Conservation (phyloP, 495 filamentous ascomycete species). For the Annulohypoxylon nitens region DNA sequence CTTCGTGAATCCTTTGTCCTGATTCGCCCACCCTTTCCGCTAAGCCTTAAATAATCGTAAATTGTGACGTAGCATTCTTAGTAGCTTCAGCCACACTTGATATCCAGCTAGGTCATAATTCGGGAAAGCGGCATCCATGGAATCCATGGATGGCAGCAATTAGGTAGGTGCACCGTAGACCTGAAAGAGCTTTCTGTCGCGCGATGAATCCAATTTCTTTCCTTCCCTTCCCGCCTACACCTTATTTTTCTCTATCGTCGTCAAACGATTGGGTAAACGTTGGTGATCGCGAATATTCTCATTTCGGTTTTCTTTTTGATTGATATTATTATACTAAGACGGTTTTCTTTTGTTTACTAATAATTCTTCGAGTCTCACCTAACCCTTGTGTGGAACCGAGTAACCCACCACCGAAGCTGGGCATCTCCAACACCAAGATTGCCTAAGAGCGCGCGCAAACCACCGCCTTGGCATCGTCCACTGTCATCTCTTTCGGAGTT, state of each 20-base stretch:
- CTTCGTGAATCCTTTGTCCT: not conserved
- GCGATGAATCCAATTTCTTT: slow-evolving; percentile 6
- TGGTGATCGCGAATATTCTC: slow-evolving; percentile 2
- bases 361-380: slow-evolving; percentile 26
- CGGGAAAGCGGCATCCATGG: slow-evolving; percentile 5
- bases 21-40: slow-evolving; percentile 11
- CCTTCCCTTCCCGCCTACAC: slow-evolving; percentile 1
- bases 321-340: slow-evolving; percentile 24
- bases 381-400: slow-evolving; percentile 31
- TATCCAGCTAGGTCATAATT: slow-evolving; percentile 8
- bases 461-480: slow-evolving; percentile 49
- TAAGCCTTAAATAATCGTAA: slow-evolving; percentile 28
- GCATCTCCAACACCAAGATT: slow-evolving; percentile 13
- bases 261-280: not conserved
- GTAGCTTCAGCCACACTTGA: slow-evolving; percentile 33
- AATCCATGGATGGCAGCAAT: not conserved
- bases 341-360: slow-evolving; percentile 35
- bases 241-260: slow-evolving; percentile 5
- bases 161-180: not conserved
- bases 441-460: slow-evolving; percentile 18
- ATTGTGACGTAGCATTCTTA: slow-evolving; percentile 37
- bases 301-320: not conserved
- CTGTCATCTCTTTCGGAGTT: slow-evolving; percentile 29
- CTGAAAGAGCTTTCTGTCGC: slow-evolving; percentile 18
- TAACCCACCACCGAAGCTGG: slow-evolving; percentile 18